phyloP scores from a whole-genome alignment of 2,329 filamentous ascomycete genomes.

The Colletotrichum siamense region DNA sequence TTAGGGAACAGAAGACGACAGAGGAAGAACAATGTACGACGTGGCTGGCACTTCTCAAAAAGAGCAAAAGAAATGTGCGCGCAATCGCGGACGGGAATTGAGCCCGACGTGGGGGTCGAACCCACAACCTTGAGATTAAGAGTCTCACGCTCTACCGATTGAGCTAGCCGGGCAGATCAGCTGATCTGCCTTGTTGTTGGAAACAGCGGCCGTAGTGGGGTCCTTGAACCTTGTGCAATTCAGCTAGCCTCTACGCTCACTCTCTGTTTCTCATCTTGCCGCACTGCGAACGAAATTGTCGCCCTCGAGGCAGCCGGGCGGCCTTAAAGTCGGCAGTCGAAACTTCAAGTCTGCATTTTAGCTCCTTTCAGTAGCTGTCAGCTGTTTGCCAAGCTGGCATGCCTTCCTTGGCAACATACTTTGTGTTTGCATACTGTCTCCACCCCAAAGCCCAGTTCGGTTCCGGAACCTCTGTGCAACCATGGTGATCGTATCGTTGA shows the following conservation, averaged over 20 bases:
- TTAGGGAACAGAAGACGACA: too few species aligned
- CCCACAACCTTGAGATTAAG: conserved; percentile 67
- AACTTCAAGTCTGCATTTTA: too few species aligned
- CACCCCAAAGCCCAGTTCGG: too few species aligned
- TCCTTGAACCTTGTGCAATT: accelerated
- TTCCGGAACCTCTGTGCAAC: too few species aligned
- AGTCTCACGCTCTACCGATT: conserved; percentile 79
- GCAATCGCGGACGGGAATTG: conserved; percentile 21
- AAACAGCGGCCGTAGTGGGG: accelerated
- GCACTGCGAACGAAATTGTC: not conserved
- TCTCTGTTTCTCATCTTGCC: accelerated
- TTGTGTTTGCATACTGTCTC: too few species aligned
- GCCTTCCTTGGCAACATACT: too few species aligned
- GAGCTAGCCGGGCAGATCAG: conserved; percentile 61
- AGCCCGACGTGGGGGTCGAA: conserved; percentile 43
- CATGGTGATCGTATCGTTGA: too few species aligned
- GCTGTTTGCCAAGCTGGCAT: too few species aligned
- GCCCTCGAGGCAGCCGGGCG: accelerated
- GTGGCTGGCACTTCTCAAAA: not conserved
- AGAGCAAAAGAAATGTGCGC: not conserved
- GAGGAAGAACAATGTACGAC: not conserved
- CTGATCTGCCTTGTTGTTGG: not conserved
- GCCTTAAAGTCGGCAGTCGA: not conserved
- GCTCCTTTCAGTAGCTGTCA: too few species aligned
- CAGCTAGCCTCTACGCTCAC: accelerated